Base-by-base conservation (phyloP, 2,329 filamentous ascomycete genomes). In the Trichoderma citrinoviride region DNA sequence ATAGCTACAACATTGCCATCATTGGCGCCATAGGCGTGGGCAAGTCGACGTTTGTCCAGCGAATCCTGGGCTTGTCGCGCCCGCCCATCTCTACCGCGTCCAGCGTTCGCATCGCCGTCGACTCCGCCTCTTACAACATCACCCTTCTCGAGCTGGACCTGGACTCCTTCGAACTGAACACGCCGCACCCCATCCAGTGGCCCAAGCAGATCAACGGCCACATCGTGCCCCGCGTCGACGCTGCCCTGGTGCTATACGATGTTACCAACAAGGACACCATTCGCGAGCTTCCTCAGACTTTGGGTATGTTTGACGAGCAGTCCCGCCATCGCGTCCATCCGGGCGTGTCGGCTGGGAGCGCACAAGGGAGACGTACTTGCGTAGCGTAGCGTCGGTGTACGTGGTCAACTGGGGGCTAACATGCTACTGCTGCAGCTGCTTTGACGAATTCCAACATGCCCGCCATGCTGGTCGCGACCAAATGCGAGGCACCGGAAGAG, bases 211-310 rank as follows among this genome's bases (percentile, higher is more conserved):
- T 88, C 70, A 84, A 89, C 73, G 90, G 91, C 66, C 83, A 88
- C 68, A 85, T 88, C 67, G 83, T 91, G 66, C 91, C 92, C 56
- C 85, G 83, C 46, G 85, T 97, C 72, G 91, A 98, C 72, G 94
- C 91, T 21, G 92, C 91, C 52, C 79, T 97, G 70, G 86, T 94
- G 65, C 80, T 98, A 55, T 97, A 97, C 81, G 92, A 97, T 82
- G 90, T 96, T 50, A 91, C 88, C 76, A 90, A 91, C 74, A 84
- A 87, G 70, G 86, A 88, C 66, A 94, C 89, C 74, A 86, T 96
- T 71, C 83, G 84, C 66, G 86, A 90, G 66, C 82, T 97, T 62
- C 89, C 91, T 46, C 85, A 90, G 71, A 87, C 91, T 67, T 81
- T 96, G 74, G 87, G 93, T 97, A 83, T 49, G 71, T 65, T 60